Evolutionary conservation across 495 filamentous ascomycete genomes (phyloP).

Genomic region (Lepidopterella palustris): DNA sequence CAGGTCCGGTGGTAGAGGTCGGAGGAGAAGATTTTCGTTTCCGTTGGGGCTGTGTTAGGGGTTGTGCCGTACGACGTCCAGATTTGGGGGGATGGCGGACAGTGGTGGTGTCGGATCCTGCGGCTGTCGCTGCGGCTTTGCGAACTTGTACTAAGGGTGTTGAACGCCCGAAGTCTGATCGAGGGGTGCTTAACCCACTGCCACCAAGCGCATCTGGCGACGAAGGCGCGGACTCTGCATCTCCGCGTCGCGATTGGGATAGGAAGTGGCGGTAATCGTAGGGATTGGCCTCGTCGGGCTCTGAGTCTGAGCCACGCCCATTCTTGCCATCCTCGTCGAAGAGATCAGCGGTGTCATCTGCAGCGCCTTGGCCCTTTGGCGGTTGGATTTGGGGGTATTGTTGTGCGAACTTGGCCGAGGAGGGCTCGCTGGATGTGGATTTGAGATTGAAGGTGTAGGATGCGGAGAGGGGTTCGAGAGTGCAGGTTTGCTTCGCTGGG

Average conservation of each 20-base stretch:
- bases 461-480: constrained; percentile 46
- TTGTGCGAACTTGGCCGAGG: constrained; percentile 20
- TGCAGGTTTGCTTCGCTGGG: constrained; percentile 43
- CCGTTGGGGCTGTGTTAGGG: neutral
- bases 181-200: constrained; percentile 24
- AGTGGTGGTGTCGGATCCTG: constrained; percentile 2
- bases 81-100: constrained; percentile 5
- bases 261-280: constrained; percentile 57
- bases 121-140: constrained; percentile 4
- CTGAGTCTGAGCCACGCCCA: constrained; percentile 34
- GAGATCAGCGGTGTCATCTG: constrained; percentile 33
- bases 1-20: neutral
- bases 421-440: constrained; percentile 34
- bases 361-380: constrained; percentile 17
- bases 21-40: constrained; percentile 1
- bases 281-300: constrained; percentile 48
- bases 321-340: constrained; percentile 33
- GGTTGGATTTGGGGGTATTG: constrained; percentile 36
- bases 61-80: constrained; percentile 11
- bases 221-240: constrained; percentile 32
- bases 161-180: neutral
- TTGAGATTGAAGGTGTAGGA: constrained; percentile 54
- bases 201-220: constrained; percentile 41
- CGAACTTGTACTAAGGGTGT: constrained; percentile 4
- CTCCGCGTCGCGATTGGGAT: constrained; percentile 39